Conservation (phyloP, 768 basidiomycete genomes). For the Pisolithus sp. region DNA sequence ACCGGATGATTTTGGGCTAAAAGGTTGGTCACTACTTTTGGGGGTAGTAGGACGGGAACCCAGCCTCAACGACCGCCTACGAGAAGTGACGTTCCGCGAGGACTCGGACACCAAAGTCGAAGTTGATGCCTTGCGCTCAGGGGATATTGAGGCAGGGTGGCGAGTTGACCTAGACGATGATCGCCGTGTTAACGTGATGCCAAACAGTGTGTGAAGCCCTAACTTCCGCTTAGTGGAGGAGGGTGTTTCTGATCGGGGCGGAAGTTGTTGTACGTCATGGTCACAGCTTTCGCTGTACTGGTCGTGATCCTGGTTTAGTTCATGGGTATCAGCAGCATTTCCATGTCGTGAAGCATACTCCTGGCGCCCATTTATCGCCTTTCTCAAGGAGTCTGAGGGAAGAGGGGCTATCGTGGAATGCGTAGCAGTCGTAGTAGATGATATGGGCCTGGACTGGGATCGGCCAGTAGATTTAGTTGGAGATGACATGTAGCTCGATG, state of each 20-base stretch:
- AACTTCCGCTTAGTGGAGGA: conserved; percentile 21
- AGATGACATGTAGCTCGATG: conserved; percentile 14
- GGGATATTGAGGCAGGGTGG: conserved; percentile 10
- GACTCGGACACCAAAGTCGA: conserved; percentile 19
- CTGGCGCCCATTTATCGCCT: conserved; percentile 13
- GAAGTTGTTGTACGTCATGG: conserved; percentile 17
- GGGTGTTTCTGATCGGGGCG: conserved; percentile 24
- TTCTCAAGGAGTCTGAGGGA: conserved; percentile 36
- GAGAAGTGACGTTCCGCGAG: conserved; percentile 10
- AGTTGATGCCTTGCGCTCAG: conserved; percentile 19
- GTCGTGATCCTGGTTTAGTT: conserved; percentile 9
- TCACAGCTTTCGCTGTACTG: conserved; percentile 5
- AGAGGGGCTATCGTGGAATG: conserved; percentile 55
- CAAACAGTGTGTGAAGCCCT: conserved; percentile 19
- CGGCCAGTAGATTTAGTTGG: conserved; percentile 38
- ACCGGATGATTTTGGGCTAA: conserved; percentile 12
- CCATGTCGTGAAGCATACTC: conserved; percentile 13
- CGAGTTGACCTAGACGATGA: conserved; percentile 16
- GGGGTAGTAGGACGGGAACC: conserved; percentile 25
- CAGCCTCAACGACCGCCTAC: conserved; percentile 27
- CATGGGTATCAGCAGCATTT: conserved; percentile 9
- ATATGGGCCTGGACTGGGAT: conserved; percentile 54
- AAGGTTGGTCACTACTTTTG: conserved; percentile 20
- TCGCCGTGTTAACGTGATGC: conserved; percentile 23
- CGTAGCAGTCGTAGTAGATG: conserved; percentile 57